These are phyloP conservation scores for Passiflora organensis DNA, from an alignment of 345 rosid species.

Conservation along the genomic window DNA sequence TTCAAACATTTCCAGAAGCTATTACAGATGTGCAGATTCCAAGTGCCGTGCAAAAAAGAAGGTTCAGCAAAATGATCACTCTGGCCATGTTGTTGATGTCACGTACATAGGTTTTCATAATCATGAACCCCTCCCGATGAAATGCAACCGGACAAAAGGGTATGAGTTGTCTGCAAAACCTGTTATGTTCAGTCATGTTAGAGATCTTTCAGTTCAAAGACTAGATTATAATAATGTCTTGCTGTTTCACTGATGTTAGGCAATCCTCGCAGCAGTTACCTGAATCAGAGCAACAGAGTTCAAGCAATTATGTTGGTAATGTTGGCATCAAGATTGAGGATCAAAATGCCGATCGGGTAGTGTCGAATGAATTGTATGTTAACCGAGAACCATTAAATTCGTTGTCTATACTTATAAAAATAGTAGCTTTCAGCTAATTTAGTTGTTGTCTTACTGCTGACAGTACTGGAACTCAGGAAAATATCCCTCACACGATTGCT, in stretches of 20 bases:
- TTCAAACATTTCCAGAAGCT: slow-evolving; percentile 18
- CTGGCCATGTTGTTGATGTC: slow-evolving; percentile 10
- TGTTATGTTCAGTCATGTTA: background rate
- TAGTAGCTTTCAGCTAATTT: background rate
- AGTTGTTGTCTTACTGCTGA: background rate
- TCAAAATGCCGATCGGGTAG: slow-evolving; percentile 2
- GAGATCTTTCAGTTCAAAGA: slow-evolving; percentile 3
- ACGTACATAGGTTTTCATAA: slow-evolving; percentile 18
- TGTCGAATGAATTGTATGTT: slow-evolving; percentile 10
- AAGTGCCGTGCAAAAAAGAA: slow-evolving; percentile 24
- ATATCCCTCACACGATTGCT: background rate
- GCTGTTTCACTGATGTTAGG: slow-evolving; percentile 2
- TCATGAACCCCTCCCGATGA: slow-evolving; percentile 15
- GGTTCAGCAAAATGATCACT: slow-evolving; percentile 17
- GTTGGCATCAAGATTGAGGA: slow-evolving; percentile 6
- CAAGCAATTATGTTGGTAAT: slow-evolving; percentile 13
- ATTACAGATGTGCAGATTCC: slow-evolving; percentile 21
- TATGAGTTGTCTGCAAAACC: slow-evolving; percentile 1
- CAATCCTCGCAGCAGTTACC: slow-evolving; percentile 3
- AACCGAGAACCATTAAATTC: background rate
- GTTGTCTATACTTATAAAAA: background rate
- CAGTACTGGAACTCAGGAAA: slow-evolving; percentile 9
- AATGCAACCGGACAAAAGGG: slow-evolving; percentile 5
- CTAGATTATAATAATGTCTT: background rate
- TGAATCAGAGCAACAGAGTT: slow-evolving; percentile 19